Base-by-base conservation (phyloP, 2,329 filamentous ascomycete genomes). In the Penicillium hesseltinei region DNA sequence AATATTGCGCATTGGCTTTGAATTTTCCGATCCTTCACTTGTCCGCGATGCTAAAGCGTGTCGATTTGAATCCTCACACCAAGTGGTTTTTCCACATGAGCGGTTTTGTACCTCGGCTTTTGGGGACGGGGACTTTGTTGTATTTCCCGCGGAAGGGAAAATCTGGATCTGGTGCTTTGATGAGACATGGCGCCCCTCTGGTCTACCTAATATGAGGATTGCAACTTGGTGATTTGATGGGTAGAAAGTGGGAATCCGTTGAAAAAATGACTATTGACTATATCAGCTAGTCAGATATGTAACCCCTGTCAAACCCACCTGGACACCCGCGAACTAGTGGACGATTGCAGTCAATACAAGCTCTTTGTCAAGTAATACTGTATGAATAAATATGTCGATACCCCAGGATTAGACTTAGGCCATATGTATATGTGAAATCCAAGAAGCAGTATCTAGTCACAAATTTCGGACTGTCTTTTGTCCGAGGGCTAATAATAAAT, bases 91-190 rank as follows among this genome's bases (percentile, higher is more conserved):
- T 10, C 29, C 29, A 13, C 10, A 11, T n/a, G 10, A 9, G 4
- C 3, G 3, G 5, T 1, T 4, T 7, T 19, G 21, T 21, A 7
- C 1, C 11, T 17, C 17, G 11, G 5, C 36, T 35, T 25, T 27
- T 1, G 52, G 45, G 2, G 45, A 55, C 43, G 38, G 38, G 17
- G 51, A 53, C 31, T 55, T 55, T 13, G 21, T 50, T 19, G 3
- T 55, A 15, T 55, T 36, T 8, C n/a, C 17, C 27, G 2, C 3
- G 8, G 3, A 11, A 15, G 21, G n/a, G 13, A 13, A 36, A 25
- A n/a, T 40, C 17, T 19, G n/a, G 44, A 55, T 67, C 5, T 72
- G 66, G 68, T 64, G 53, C 40, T 70, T 73, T 53, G 57, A 66
- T 43, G 61, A 58, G 50, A 44, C 33, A 23, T 56, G 54, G 54